Percentiles rank a stretch among this genome's conserved stretches.
These are phyloP conservation scores for Geum urbanum DNA, from an alignment of 306 rosid species.

Conservation along the genomic window DNA sequence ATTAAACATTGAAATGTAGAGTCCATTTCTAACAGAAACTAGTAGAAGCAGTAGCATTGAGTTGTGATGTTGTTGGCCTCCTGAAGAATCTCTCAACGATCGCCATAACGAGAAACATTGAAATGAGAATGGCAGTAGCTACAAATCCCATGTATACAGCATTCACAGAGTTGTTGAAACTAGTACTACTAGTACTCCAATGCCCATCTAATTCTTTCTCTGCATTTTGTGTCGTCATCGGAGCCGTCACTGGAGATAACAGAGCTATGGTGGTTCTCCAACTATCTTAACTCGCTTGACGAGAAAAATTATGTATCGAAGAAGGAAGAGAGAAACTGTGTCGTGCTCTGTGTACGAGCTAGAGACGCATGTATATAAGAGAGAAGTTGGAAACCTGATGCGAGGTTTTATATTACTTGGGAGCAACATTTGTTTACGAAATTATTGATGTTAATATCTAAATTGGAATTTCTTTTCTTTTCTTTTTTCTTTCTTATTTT, in stretches of 20 bases:
- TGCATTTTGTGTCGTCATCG: constrained; percentile 30
- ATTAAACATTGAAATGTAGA: too few relatives aligned
- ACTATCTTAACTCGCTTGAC: background rate
- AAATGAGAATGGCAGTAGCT: constrained; percentile 69
- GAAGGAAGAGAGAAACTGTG: too few relatives aligned
- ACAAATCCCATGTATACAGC: constrained; percentile 67
- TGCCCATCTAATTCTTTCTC: constrained; percentile 39
- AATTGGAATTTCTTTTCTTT: too few relatives aligned
- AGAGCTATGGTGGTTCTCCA: constrained; percentile 33
- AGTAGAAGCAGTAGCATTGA: constrained; percentile 14
- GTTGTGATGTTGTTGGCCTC: constrained; percentile 36
- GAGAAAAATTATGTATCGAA: background rate
- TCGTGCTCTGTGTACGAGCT: too few relatives aligned
- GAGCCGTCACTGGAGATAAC: constrained; percentile 35
- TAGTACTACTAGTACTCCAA: constrained; percentile 34
- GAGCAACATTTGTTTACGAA: too few relatives aligned
- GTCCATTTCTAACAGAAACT: too few relatives aligned
- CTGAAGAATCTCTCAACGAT: constrained; percentile 62
- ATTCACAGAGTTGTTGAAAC: constrained; percentile 50
- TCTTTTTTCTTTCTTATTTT: too few relatives aligned
- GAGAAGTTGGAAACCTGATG: too few relatives aligned
- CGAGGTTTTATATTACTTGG: too few relatives aligned
- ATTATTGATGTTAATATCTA: too few relatives aligned
- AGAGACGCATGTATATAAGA: too few relatives aligned
- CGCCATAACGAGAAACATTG: constrained; percentile 75